phyloP scores from a whole-genome alignment of 495 filamentous ascomycete species.

The Filosporella fistucella region DNA sequence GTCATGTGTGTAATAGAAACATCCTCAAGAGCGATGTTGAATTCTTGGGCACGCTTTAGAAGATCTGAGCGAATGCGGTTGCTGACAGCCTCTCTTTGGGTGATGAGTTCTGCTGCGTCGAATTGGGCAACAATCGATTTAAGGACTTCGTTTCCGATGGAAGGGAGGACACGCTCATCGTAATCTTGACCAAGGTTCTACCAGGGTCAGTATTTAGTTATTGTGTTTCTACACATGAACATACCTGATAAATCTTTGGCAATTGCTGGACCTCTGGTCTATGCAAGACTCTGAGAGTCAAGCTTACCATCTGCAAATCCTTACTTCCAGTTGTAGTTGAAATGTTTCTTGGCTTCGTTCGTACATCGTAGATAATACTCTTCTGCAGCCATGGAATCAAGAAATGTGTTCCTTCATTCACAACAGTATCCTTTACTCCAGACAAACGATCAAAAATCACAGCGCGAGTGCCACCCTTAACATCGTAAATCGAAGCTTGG shows the following conservation, averaged over 20 bases:
- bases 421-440: constrained; percentile 87
- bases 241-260: constrained; percentile 97
- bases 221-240: constrained; percentile 11
- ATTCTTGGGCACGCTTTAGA: constrained; percentile 91
- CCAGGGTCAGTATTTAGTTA: constrained; percentile 2
- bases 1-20: constrained; percentile 99
- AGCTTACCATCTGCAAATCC: constrained; percentile 99
- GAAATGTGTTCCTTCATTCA: constrained; percentile 97
- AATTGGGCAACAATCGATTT: constrained; percentile 99
- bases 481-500: constrained; percentile 88
- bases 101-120: constrained; percentile 99
- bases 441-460: constrained; percentile 97
- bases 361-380: constrained; percentile 95
- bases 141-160: constrained; percentile 99
- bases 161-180: constrained; percentile 98
- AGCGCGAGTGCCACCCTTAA: constrained; percentile 86
- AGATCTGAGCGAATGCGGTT: constrained; percentile 94
- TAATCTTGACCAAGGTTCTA: constrained; percentile 88
- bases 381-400: constrained; percentile 93
- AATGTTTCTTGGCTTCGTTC: constrained; percentile 95
- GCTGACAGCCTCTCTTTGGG: constrained; percentile 92
- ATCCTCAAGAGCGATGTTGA: constrained; percentile 99
- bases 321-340: constrained; percentile 98
- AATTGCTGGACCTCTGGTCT: constrained; percentile 87
- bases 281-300: constrained; percentile 94